A percentile compares a stretch with the other conserved stretches of the same genome.
Conservation (phyloP, 306 rosid species). For the Glycine soja region DNA sequence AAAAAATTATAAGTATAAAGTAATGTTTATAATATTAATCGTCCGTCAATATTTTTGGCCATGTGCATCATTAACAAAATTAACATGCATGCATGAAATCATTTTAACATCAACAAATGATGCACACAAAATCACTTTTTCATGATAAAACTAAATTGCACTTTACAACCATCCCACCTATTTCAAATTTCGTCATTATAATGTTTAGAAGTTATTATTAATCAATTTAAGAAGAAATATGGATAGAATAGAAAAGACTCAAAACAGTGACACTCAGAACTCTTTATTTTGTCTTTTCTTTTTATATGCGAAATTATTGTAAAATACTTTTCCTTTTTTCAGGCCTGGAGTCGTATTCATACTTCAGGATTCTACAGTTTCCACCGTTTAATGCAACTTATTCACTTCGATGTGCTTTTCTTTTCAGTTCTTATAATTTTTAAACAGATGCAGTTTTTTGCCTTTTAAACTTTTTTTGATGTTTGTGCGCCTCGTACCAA, state of each 20-base stretch:
- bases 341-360: not conserved
- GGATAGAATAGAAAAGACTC: too few relatives aligned
- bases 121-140: not conserved
- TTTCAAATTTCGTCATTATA: not conserved
- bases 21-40: too few relatives aligned
- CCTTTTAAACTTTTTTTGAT: slow-evolving; percentile 41
- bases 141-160: not conserved
- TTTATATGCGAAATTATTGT: not conserved
- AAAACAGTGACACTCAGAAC: too few relatives aligned
- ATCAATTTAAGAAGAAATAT: too few relatives aligned
- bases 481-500: slow-evolving; percentile 47
- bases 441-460: too few relatives aligned
- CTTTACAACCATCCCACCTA: not conserved
- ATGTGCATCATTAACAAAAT: not conserved
- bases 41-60: not conserved
- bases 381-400: not conserved
- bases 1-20: too few relatives aligned
- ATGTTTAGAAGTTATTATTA: not conserved
- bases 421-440: not conserved
- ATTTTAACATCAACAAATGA: not conserved
- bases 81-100: not conserved
- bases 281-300: too few relatives aligned
- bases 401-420: slow-evolving; percentile 3
- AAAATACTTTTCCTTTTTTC: not conserved
- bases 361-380: not conserved